Evolutionary conservation across 371 early-diverging fungal genomes (phyloP), one percentile per base, ranked within the genome.

Genomic region (Saksenaea oblongispora): DNA sequence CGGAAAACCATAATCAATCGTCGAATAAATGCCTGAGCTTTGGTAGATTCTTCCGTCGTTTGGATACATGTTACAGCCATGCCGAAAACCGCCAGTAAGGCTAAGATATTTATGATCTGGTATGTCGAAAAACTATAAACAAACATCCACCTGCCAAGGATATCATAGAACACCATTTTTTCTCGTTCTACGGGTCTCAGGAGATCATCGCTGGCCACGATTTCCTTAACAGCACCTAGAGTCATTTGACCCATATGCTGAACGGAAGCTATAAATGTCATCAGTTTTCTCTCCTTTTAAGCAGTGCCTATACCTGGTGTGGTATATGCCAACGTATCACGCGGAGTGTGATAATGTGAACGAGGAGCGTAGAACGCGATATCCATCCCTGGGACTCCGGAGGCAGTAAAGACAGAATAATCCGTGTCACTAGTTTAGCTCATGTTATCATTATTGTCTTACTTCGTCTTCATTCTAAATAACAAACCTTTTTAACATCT

Each of bases 361-460:
- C 92, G 83, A 56, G 83, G 83, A 37, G 82, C 71, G 56, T 88
- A 88, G 44, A 91, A 89, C 5, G 92, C 91, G 69, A 91, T 79
- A 64, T 92, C 92, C 4, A 92, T 56, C 9, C 92, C 92, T n/a
- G 91, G 91, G 11, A 85, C 67, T 15, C 86, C 82, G 41, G 83
- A 64, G 14, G 74, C 62, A 1, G 84, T 76, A 64, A 88, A 90
- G 0, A 89, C 74, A 3, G 85, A 76, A 70, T 82, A 91, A 70
- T 92, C 92, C 3, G 92, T 92, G 54, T 82, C 89, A 63, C 90
- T 86, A 65, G 13, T 3, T 27, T 15, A 53, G 14, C 24, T 28
- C 17, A 4, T 28, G 26, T 27, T 15, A 54, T 2, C 62, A 37
- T 61, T 4, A 54, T 37, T 17, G 7, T n/a, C 18, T 17, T 41